phyloP scores from a whole-genome alignment of 352 stramenopile genomes.

The Blastocystis sp. region DNA sequence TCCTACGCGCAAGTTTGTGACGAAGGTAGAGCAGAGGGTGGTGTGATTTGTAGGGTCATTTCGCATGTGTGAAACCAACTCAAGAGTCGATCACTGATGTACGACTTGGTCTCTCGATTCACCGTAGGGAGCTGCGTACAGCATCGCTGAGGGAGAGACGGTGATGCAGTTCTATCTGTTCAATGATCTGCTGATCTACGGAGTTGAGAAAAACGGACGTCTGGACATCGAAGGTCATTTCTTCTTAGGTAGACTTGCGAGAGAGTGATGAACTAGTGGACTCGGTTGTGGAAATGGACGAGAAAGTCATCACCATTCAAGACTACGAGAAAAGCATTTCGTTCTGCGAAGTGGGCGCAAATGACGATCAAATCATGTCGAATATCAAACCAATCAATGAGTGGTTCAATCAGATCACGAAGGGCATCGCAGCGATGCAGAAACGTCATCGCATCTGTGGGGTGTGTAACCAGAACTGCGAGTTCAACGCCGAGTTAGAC shows the following conservation, averaged over 20 bases:
- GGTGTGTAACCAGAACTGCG: slow-evolving; percentile 27
- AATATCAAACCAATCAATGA: neutral
- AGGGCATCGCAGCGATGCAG: neutral
- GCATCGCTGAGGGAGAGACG: neutral
- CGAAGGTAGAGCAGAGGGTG: neutral
- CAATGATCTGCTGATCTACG: slow-evolving; percentile 31
- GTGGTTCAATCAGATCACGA: slow-evolving; percentile 13
- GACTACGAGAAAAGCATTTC: slow-evolving; percentile 5
- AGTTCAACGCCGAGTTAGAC: neutral
- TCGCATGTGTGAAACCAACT: neutral
- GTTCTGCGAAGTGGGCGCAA: neutral
- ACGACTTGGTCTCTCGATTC: neutral
- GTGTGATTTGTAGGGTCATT: neutral
- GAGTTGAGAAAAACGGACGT: neutral
- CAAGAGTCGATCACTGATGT: neutral
- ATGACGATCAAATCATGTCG: neutral
- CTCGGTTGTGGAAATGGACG: neutral
- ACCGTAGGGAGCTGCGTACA: neutral
- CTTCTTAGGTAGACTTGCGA: neutral
- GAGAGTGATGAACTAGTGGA: neutral
- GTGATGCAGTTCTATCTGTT: neutral
- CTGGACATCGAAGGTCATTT: neutral
- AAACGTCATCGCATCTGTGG: neutral
- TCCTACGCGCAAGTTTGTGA: neutral
- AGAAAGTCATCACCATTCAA: slow-evolving; percentile 47